Percentiles rank a stretch among this genome's conserved stretches.
phyloP scores from a whole-genome alignment of 2,329 filamentous ascomycete genomes.

The Drechslerella coelobrocha region DNA sequence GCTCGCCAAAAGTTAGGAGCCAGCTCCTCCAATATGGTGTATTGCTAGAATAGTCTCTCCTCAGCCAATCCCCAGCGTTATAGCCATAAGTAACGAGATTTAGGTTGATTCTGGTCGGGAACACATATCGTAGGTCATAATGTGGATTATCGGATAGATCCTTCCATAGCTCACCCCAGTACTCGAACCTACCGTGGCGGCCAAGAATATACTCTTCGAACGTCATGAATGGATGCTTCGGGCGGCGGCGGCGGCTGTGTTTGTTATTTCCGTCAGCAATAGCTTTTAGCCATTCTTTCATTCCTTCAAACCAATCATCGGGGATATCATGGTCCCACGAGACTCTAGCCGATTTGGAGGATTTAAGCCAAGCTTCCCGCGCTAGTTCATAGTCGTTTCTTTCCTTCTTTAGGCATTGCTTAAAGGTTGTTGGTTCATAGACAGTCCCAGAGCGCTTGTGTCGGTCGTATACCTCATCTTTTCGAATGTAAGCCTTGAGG shows the following conservation, averaged over 20 bases:
- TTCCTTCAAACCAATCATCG: constrained; percentile 35
- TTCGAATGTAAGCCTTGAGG: constrained; percentile 56
- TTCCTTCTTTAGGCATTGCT: constrained; percentile 39
- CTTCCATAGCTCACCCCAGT: constrained; percentile 58
- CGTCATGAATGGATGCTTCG: constrained; percentile 60
- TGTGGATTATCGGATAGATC: constrained; percentile 19
- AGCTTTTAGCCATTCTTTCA: constrained; percentile 25
- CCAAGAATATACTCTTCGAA: constrained; percentile 60
- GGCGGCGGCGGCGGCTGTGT: constrained; percentile 53
- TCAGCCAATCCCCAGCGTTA: constrained; percentile 19
- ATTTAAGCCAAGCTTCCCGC: constrained; percentile 28
- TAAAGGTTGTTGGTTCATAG: constrained; percentile 45
- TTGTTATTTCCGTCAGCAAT: constrained; percentile 6
- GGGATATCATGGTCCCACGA: constrained; percentile 28
- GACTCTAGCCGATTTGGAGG: constrained; percentile 2
- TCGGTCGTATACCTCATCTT: constrained; percentile 57
- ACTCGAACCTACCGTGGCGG: constrained; percentile 38
- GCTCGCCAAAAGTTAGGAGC: constrained; percentile 39
- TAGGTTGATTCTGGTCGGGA: constrained; percentile 22
- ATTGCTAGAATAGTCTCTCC: constrained; percentile 17
- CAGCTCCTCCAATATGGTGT: constrained; percentile 40
- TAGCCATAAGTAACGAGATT: not conserved
- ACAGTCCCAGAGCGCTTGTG: constrained; percentile 52
- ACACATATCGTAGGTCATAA: not conserved
- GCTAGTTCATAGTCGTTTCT: constrained; percentile 28